A percentile compares a stretch with the other conserved stretches of the same genome.
phyloP scores from a whole-genome alignment of 352 stramenopile species.

The Aphanomyces cochlioides region DNA sequence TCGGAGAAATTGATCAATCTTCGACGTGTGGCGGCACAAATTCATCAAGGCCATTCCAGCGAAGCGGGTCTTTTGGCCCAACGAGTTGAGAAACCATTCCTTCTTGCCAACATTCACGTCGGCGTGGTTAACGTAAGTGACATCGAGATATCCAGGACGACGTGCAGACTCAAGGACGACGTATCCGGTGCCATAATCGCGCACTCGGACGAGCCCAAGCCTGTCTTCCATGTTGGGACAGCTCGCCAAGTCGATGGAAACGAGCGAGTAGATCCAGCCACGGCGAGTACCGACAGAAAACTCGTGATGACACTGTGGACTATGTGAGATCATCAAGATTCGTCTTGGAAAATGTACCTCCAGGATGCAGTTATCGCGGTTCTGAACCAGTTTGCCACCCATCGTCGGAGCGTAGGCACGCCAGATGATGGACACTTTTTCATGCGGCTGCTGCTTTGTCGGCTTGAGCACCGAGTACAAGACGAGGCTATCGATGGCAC shows the following conservation, averaged over 20 bases:
- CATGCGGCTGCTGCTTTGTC: not conserved
- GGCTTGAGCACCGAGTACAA: not conserved
- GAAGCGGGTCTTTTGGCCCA: too few relatives aligned
- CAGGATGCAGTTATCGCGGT: not conserved
- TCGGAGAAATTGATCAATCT: conserved; percentile 1
- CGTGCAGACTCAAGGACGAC: not conserved
- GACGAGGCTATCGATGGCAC: not conserved
- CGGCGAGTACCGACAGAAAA: not conserved
- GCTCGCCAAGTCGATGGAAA: not conserved
- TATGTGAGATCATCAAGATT: too few relatives aligned
- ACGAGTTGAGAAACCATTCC: not conserved
- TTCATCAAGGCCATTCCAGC: not conserved
- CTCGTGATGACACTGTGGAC: not conserved
- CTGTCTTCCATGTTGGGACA: not conserved
- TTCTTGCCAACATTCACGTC: not conserved
- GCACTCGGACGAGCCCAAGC: not conserved
- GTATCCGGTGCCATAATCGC: not conserved
- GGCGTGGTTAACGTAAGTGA: not conserved
- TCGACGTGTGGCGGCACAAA: not conserved
- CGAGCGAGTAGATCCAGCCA: not conserved
- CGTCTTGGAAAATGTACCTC: not conserved
- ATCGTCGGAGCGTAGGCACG: not conserved
- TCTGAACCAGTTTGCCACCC: not conserved
- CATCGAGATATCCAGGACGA: not conserved
- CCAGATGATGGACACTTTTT: not conserved